Evolutionary conservation across 208 protist species (phyloP), one percentile per base, ranked within the genome.

Genomic region (Trypanosomatidae sp.): DNA sequence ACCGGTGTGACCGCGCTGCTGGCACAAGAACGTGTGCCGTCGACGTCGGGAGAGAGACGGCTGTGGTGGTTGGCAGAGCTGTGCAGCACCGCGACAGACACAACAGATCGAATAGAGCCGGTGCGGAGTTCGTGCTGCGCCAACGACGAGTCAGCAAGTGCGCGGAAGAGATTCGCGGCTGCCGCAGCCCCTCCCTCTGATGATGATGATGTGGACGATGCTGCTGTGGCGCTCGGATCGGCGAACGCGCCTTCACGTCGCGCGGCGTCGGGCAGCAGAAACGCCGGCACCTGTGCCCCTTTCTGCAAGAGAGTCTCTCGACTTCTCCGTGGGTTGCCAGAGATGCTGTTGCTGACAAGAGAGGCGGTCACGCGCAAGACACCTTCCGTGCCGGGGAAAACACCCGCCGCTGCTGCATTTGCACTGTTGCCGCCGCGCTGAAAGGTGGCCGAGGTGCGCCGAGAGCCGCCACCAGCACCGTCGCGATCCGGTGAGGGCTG

Each of bases 91-190:
- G 86, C 86, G 13, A 91, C 81, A 25, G 89, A 93, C 5, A 93
- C 52, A 13, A 93, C 82, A 10, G 89, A 80, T 30, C 86, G 81
- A 69, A 93, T 89, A 46, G 71, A 67, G 39, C 86, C 84, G 66
- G 81, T 75, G 62, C 89, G 89, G 2, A 93, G 77, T 59, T 90
- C 78, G 81, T 90, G 89, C 74, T 93, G 89, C 25, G 89, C 89
- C 28, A 85, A 62, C 13, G 89, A 88, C 25, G 89, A 93, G 19
- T 52, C 76, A 43, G 84, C 59, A 15, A 91, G 73, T 19, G 81
- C 71, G 0, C 82, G 70, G 76, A 93, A 91, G 59, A 93, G 74
- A 66, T 93, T 89, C 43, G 80, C 84, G 1, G 83, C 77, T 12
- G 64, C 74, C 22, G 62, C 22, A 12, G 36, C 28, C 8, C 25